Base-by-base conservation (phyloP, 495 filamentous ascomycete species). In the Entonaema liquescens region DNA sequence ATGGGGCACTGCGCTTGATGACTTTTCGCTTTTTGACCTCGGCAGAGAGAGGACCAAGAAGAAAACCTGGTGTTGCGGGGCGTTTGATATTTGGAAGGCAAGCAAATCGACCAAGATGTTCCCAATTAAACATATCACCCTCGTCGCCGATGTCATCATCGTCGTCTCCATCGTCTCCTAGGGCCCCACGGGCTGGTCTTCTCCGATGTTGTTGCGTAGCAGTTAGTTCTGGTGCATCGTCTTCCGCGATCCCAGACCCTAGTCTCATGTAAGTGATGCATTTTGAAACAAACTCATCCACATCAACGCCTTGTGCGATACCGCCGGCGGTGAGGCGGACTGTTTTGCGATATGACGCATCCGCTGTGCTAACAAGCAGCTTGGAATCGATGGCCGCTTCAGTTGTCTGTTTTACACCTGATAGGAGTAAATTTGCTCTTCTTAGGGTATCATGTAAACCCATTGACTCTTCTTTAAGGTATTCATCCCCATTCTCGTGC, bases 271-370 rank as follows among this genome's bases (percentile, higher is more conserved):
- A 98, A 1, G 85, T 86, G 52, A 96, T 92, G 76, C 91, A 95
- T 77, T 96, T 97, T 0, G 92, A 92, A 8, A 98, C 90, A 74
- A 98, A 98, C 67, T 97, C 93, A 69, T 98, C 95, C 0, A 96
- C 86, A 72, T 99, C 96, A 25, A 99, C 82, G 2, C 93, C 92
- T 35, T 89, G 87, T 6, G 85, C 84, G 4, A 83, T 74, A 62
- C 90, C 89, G 7, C 94, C 95, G 1, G 91, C 80, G 3, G 89
- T 89, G 9, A 93, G 81, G 33, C 91, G 87, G 28, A 89, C 80
- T 0, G 89, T 88, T 70, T 91, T 93, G 62, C 92, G 91, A 62
- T 90, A 88, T 0, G 90, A 88, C 2, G 94, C 79, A 67, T 98
- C 95, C 19, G 92, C 89, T 0, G 90, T 88, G 35, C 83, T 86